Evolutionary conservation across 2,329 filamentous ascomycete genomes (phyloP).

Genomic region (Dothiorella sarmentorum): DNA sequence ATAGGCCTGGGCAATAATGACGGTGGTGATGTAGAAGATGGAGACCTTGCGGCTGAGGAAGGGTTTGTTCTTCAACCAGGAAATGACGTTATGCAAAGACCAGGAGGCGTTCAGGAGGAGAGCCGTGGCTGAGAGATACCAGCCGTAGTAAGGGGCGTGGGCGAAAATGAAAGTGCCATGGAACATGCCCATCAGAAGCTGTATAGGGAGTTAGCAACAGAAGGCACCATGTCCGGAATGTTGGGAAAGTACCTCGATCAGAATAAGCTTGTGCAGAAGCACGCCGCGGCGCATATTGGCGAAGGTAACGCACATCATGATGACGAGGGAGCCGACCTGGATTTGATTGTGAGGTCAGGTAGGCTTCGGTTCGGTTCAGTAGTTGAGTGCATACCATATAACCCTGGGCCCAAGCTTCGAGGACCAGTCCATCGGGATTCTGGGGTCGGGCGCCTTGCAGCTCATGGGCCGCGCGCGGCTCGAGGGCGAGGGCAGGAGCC

Average conservation of each 20-base stretch:
- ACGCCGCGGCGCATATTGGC: slow-evolving; percentile 49
- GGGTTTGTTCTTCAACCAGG: slow-evolving; percentile 64
- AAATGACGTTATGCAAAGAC: slow-evolving; percentile 63
- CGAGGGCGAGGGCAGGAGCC: neutral
- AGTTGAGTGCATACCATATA: slow-evolving; percentile 24
- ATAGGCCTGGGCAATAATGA: slow-evolving; percentile 59
- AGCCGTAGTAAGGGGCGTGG: slow-evolving; percentile 54
- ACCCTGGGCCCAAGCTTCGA: slow-evolving; percentile 42
- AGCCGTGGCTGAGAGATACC: slow-evolving; percentile 61
- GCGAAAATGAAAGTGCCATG: slow-evolving; percentile 61
- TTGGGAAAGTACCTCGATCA: slow-evolving; percentile 42
- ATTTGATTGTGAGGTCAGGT: neutral
- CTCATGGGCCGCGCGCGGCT: neutral
- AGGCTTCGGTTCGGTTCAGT: neutral
- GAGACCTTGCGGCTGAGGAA: slow-evolving; percentile 53
- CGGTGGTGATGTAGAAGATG: slow-evolving; percentile 56
- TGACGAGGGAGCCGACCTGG: slow-evolving; percentile 40
- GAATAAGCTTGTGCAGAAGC: slow-evolving; percentile 49
- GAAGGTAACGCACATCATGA: slow-evolving; percentile 48
- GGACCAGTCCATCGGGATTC: slow-evolving; percentile 32
- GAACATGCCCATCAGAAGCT: slow-evolving; percentile 55
- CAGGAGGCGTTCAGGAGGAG: slow-evolving; percentile 62
- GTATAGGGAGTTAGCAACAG: neutral
- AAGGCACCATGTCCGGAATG: too few species aligned
- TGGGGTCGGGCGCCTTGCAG: slow-evolving; percentile 29